Base-by-base conservation (phyloP, 306 rosid genomes). In the Cyamopsis tetragonoloba region DNA sequence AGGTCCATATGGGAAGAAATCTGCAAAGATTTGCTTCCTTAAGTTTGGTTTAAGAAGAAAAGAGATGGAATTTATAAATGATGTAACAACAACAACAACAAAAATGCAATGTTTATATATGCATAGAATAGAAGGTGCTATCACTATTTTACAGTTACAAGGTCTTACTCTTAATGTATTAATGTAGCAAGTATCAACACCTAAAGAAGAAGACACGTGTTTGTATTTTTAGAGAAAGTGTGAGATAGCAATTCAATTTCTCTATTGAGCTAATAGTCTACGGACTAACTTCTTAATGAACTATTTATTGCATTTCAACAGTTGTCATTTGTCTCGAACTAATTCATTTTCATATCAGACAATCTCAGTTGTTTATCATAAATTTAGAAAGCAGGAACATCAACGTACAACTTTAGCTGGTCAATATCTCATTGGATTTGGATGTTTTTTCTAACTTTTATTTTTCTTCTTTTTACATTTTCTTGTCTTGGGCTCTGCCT, bases 131-230 rank as follows among this genome's bases (percentile, higher is more conserved):
- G 6, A 5, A 59, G 51, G 73, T 53, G n/a, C n/a, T n/a, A 59
- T 47, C 84, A 75, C 80, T 83, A 69, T 77, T 80, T 82, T 84
- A 68, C 79, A 86, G 96, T 89, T 93, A 81, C 78, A 81, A 76
- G 79, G 96, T 83, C 95, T 71, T 84, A n/a, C n/a, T n/a, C n/a
- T n/a, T n/a, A n/a, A n/a, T n/a, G n/a, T n/a, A n/a, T n/a, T n/a
- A 84, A 82, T 89, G 83, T 58, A 73, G 82, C 77, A 76, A 67
- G 77, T 58, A 73, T 81, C 77, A 76, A 67, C 76, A 66, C 84
- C 83, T 67, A 49, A 75, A 76, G 75, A 79, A 61, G 66, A 82
- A 75, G 83, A 81, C 77, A 71, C 39, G 20, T 10, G 11, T 54
- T 41, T 24, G 50, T 69, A 65, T 32, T 15, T 2, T 12, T 74